These are phyloP conservation scores for Rhazya stricta DNA, from an alignment of 257 asterid genomes.

Conservation along the genomic window DNA sequence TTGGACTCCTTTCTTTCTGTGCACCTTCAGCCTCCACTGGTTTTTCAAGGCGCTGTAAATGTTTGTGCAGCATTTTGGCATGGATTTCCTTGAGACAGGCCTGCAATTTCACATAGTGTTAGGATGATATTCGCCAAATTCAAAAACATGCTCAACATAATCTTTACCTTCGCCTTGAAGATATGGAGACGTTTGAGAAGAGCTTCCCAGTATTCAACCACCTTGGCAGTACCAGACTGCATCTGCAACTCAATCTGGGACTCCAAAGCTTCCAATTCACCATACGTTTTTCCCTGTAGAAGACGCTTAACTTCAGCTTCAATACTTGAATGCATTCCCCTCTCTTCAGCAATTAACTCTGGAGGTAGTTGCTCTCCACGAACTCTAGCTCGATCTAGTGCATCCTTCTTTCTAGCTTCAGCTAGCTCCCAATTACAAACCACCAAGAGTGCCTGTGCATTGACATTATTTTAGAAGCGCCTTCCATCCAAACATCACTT, in stretches of 20 bases:
- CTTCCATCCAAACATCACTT: neutral
- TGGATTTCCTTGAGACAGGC: constrained; percentile 89
- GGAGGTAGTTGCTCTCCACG: constrained; percentile 83
- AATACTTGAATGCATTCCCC: constrained; percentile 78
- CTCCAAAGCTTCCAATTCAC: constrained; percentile 56
- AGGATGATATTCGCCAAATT: neutral
- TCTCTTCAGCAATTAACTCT: constrained; percentile 76
- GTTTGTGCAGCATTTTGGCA: constrained; percentile 68
- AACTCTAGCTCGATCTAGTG: constrained; percentile 86
- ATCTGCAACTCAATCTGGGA: constrained; percentile 77
- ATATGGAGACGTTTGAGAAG: constrained; percentile 80
- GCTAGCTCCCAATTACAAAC: constrained; percentile 91
- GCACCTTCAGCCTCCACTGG: constrained; percentile 37
- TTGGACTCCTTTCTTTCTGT: constrained; percentile 28
- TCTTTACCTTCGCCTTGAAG: constrained; percentile 76
- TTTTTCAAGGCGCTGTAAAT: constrained; percentile 61
- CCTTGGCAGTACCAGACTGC: constrained; percentile 90
- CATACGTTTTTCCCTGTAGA: constrained; percentile 62
- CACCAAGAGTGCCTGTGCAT: constrained; percentile 63
- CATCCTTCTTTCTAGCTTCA: constrained; percentile 80
- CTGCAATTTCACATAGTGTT: constrained; percentile 34
- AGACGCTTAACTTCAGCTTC: constrained; percentile 76
- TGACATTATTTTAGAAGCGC: neutral
- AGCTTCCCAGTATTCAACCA: constrained; percentile 94
- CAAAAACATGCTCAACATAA: neutral